Percentiles rank a stretch among this genome's conserved stretches.
phyloP scores from a whole-genome alignment of 768 basidiomycete species.

The Panaeolus papilionaceus region DNA sequence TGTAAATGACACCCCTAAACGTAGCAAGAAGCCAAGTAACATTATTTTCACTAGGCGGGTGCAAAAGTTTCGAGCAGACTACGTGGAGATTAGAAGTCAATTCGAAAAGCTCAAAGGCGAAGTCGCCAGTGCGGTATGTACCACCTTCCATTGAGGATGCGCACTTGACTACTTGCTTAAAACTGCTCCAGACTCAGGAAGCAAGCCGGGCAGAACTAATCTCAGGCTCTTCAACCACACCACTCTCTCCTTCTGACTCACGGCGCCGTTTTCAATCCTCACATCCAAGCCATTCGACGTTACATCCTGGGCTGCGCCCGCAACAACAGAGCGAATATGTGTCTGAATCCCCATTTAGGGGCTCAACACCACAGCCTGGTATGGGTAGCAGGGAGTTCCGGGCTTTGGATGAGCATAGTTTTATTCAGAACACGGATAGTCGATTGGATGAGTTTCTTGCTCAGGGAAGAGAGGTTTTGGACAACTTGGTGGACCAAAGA shows the following conservation, averaged over 20 bases:
- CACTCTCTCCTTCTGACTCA: slow-evolving; percentile 57
- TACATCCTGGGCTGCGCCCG: slow-evolving; percentile 58
- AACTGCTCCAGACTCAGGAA: slow-evolving; percentile 54
- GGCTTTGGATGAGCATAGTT: slow-evolving; percentile 88
- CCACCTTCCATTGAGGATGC: slow-evolving; percentile 4
- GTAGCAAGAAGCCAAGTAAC: background rate
- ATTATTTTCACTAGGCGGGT: slow-evolving; percentile 69
- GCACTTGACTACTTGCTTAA: background rate
- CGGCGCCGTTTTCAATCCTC: slow-evolving; percentile 70
- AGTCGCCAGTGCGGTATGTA: slow-evolving; percentile 53
- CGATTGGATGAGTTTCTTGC: slow-evolving; percentile 90
- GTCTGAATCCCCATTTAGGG: slow-evolving; percentile 89
- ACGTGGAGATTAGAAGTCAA: slow-evolving; percentile 78
- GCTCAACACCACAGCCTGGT: slow-evolving; percentile 57
- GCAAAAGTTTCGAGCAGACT: slow-evolving; percentile 90
- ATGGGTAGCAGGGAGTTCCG: slow-evolving; percentile 71
- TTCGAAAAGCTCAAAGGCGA: slow-evolving; percentile 82
- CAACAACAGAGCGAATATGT: slow-evolving; percentile 43
- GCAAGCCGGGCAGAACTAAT: slow-evolving; percentile 72
- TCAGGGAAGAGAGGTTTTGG: slow-evolving; percentile 90
- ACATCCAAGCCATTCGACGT: slow-evolving; percentile 49
- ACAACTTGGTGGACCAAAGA: slow-evolving; percentile 91
- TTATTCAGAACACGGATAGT: slow-evolving; percentile 82
- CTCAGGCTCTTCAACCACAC: slow-evolving; percentile 45
- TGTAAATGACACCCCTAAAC: slow-evolving; percentile 51